phyloP scores from a whole-genome alignment of 352 stramenopile genomes.

The Phytopythium montanum region DNA sequence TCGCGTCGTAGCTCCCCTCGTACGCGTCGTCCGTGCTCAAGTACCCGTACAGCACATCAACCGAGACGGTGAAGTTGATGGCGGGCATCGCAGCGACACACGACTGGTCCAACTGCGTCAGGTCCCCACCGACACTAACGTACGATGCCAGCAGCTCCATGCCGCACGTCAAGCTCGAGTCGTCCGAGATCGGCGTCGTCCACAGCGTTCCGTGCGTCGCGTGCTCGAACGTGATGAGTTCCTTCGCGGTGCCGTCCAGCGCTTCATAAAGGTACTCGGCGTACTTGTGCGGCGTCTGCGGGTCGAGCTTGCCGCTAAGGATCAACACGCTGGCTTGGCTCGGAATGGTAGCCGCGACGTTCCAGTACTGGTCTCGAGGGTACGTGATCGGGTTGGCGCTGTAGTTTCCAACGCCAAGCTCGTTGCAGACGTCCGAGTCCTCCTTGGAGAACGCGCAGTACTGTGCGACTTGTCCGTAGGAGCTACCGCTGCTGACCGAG shows the following conservation, averaged over 20 bases:
- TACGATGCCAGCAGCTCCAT: constrained; percentile 43
- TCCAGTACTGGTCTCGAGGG: constrained; percentile 47
- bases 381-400: constrained; percentile 24
- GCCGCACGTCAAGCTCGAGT: constrained; percentile 29
- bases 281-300: constrained; percentile 50
- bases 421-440: constrained; percentile 22
- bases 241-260: constrained; percentile 30
- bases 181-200: constrained; percentile 22
- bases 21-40: constrained; percentile 37
- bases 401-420: constrained; percentile 13
- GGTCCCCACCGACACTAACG: constrained; percentile 26
- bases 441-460: constrained; percentile 63
- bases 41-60: constrained; percentile 16
- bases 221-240: constrained; percentile 45
- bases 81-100: constrained; percentile 32
- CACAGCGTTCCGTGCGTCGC: constrained; percentile 31
- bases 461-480: constrained; percentile 16
- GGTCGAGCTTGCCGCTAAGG: constrained; percentile 44
- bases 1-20: constrained; percentile 29
- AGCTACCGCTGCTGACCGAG: constrained; percentile 18
- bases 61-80: constrained; percentile 24
- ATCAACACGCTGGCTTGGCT: constrained; percentile 37
- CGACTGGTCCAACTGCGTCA: constrained; percentile 36
- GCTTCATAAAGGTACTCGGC: constrained; percentile 27
- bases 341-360: constrained; percentile 32